Evolutionary conservation across 805 yeast genomes (phyloP).

Genomic region (Candida pini): DNA sequence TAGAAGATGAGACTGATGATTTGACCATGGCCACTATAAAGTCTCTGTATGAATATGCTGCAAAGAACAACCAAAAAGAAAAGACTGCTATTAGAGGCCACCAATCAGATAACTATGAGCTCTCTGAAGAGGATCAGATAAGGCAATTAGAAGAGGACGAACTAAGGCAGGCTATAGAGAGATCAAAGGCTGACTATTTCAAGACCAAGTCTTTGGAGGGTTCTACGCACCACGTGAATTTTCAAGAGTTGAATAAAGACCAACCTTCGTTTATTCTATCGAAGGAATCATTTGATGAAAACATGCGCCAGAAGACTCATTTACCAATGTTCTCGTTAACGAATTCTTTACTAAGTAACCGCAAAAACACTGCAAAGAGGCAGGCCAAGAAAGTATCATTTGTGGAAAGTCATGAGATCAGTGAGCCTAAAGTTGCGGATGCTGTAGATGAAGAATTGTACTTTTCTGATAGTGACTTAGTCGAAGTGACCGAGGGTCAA

Average conservation of each 20-base stretch:
- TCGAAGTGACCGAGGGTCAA: not conserved
- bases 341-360: slow-evolving; percentile 6
- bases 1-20: slow-evolving; percentile 11
- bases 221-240: too few relatives aligned
- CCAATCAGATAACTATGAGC: slow-evolving; percentile 6
- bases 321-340: slow-evolving; percentile 11
- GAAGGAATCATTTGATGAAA: slow-evolving; percentile 13
- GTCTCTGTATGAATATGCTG: slow-evolving; percentile 29
- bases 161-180: slow-evolving; percentile 41
- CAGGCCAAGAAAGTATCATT: not conserved
- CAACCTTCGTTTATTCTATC: slow-evolving; percentile 20
- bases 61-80: slow-evolving; percentile 16
- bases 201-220: slow-evolving; percentile 15
- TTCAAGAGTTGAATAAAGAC: too few relatives aligned
- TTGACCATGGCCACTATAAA: slow-evolving; percentile 24
- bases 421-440: not conserved
- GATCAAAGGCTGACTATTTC: slow-evolving; percentile 38
- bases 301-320: slow-evolving; percentile 6
- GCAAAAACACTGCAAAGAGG: not conserved
- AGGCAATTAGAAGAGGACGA: slow-evolving; percentile 21
- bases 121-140: slow-evolving; percentile 10
- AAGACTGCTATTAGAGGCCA: slow-evolving; percentile 1
- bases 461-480: too few relatives aligned
- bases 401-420: not conserved
- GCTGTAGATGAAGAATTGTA: not conserved